phyloP scores from a whole-genome alignment of 1,139 yeast species.

The Pichia sp. region DNA sequence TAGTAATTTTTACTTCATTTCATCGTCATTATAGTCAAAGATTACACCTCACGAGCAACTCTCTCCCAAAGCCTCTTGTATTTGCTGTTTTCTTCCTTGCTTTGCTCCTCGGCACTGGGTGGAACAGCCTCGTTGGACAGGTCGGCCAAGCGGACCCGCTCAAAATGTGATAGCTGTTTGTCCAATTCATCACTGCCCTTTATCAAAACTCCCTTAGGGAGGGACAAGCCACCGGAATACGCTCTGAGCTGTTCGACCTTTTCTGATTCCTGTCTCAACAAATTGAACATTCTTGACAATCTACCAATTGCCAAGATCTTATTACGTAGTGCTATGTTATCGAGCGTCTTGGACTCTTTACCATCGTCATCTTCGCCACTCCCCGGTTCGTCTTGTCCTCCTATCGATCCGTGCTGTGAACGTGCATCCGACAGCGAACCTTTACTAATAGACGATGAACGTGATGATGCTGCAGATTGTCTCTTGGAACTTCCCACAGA shows the following conservation, averaged over 20 bases:
- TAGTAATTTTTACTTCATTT: neutral
- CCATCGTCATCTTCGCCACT: neutral
- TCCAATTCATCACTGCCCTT: conserved; percentile 75
- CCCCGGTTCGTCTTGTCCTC: neutral
- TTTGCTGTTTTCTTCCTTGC: conserved; percentile 15
- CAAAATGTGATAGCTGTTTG: conserved; percentile 67
- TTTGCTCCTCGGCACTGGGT: conserved; percentile 33
- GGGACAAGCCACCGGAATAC: conserved; percentile 55
- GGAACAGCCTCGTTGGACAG: conserved; percentile 84
- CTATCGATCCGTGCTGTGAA: neutral
- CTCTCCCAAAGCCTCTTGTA: conserved; percentile 17
- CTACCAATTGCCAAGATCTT: conserved; percentile 94
- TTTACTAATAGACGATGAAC: neutral
- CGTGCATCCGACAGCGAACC: neutral
- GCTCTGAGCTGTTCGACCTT: conserved; percentile 63
- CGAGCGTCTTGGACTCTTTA: conserved; percentile 20
- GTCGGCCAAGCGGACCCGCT: conserved; percentile 82
- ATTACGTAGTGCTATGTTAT: conserved; percentile 65
- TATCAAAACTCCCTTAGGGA: conserved; percentile 85
- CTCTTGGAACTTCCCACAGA: neutral
- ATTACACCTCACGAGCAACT: conserved; percentile 7
- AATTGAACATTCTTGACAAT: conserved; percentile 88
- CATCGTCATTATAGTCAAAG: neutral
- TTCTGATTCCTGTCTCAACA: conserved; percentile 85
- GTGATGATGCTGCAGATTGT: neutral